Conservation (phyloP, 495 filamentous ascomycete genomes). For the Xylaria intraflava region DNA sequence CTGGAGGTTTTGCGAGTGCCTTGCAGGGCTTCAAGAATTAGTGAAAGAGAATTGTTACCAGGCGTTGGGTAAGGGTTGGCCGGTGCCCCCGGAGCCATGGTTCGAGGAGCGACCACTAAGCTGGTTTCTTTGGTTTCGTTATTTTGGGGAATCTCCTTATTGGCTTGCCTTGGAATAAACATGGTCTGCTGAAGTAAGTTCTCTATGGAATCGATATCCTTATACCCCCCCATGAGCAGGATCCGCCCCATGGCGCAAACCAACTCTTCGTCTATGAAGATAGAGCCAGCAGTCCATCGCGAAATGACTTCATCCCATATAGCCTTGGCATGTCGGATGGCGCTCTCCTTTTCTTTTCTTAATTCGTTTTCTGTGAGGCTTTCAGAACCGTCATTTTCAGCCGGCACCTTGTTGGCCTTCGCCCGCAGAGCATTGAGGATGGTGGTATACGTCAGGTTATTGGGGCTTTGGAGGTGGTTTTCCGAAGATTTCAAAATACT, state of each 20-base stretch:
- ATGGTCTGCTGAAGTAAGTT: slow-evolving; percentile 71
- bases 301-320: slow-evolving; percentile 75
- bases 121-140: neutral
- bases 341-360: slow-evolving; percentile 30
- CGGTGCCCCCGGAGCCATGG: slow-evolving; percentile 8
- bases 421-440: slow-evolving; percentile 64
- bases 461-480: slow-evolving; percentile 52
- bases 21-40: slow-evolving; percentile 57
- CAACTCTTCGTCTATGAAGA: slow-evolving; percentile 66
- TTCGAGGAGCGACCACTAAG: neutral
- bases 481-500: slow-evolving; percentile 61
- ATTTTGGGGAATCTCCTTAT: slow-evolving; percentile 4
- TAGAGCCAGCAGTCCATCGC: slow-evolving; percentile 61
- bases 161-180: slow-evolving; percentile 47
- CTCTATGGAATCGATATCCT: slow-evolving; percentile 60
- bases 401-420: slow-evolving; percentile 9
- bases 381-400: slow-evolving; percentile 17
- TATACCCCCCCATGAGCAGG: slow-evolving; percentile 51
- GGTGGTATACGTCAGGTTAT: slow-evolving; percentile 67
- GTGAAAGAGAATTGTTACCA: slow-evolving; percentile 60
- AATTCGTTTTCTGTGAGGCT: slow-evolving; percentile 15
- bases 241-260: slow-evolving; percentile 71
- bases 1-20: slow-evolving; percentile 42
- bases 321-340: slow-evolving; percentile 50
- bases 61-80: slow-evolving; percentile 41